Evolutionary conservation across 2,329 filamentous ascomycete genomes (phyloP).

Genomic region (Neonectria ditissima): DNA sequence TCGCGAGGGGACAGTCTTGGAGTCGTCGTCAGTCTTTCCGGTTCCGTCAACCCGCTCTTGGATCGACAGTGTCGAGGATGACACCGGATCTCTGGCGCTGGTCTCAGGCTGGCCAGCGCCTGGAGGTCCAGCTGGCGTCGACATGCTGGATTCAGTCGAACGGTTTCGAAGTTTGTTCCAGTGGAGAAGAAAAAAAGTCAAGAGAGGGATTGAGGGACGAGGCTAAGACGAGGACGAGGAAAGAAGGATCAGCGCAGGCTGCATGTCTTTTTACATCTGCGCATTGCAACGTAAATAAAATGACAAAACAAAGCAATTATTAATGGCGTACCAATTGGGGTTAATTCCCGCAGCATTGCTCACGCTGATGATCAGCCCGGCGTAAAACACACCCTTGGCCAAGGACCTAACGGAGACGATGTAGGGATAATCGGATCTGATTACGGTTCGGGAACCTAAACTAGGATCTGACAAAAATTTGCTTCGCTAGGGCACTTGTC

Average conservation of each 20-base stretch:
- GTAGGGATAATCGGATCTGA: background rate
- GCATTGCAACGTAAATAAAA: background rate
- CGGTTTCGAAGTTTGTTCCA: background rate
- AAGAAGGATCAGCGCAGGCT: background rate
- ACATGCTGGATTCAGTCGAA: constrained; percentile 1
- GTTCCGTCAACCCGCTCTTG: background rate
- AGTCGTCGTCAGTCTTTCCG: background rate
- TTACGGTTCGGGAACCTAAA: background rate
- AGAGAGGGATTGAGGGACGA: background rate
- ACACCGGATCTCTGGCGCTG: background rate
- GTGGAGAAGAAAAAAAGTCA: background rate
- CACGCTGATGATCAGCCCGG: background rate
- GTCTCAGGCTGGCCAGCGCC: background rate
- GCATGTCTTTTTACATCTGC: background rate
- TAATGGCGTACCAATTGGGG: background rate
- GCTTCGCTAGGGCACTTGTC: background rate
- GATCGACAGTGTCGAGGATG: background rate
- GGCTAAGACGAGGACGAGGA: background rate
- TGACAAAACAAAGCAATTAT: background rate
- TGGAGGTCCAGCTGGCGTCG: constrained; percentile 10
- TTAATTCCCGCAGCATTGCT: background rate
- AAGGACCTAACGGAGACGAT: background rate
- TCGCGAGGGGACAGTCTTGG: background rate
- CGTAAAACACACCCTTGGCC: background rate
- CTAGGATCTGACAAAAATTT: constrained; percentile 7